A percentile compares a stretch with the other conserved stretches of the same genome.
Conservation (phyloP, 73 alveolate genomes). For the Symbiodinium natans region DNA sequence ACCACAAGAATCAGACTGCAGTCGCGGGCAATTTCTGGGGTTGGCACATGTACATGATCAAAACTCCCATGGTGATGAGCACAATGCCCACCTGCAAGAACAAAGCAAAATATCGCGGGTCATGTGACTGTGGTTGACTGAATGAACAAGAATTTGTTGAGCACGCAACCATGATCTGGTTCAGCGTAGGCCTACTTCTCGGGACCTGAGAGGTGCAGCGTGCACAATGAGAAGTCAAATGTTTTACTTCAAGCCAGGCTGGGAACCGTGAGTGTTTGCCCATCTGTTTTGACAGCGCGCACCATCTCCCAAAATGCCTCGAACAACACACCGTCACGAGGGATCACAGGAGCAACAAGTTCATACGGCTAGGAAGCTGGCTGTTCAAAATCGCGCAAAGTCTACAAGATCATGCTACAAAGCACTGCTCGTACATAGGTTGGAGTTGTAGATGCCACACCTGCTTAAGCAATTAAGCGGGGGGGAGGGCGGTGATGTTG, state of each 20-base stretch:
- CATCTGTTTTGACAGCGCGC: constrained; percentile 2
- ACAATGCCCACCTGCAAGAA: constrained; percentile 40
- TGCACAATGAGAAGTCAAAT: no score
- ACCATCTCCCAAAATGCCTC: not conserved
- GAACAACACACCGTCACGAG: not conserved
- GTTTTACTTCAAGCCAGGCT: no score
- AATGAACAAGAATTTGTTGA: not conserved
- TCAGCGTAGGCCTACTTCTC: constrained; percentile 31
- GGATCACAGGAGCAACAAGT: no score
- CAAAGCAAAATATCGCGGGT: no score
- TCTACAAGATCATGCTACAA: not conserved
- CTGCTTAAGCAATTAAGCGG: no score
- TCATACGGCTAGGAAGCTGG: not conserved
- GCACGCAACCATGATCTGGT: constrained; percentile 36
- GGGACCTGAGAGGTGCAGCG: constrained; percentile 32
- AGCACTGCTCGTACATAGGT: not conserved
- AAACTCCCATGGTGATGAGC: constrained; percentile 62
- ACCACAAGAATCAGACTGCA: no score
- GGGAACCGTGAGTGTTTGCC: not conserved
- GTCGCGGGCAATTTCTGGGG: no score
- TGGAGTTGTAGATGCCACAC: not conserved
- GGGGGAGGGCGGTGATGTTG: not conserved
- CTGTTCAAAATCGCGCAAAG: not conserved
- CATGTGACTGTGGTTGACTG: no score
- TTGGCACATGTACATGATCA: constrained; percentile 61